Base-by-base conservation (phyloP, 768 basidiomycete genomes). In the Phylloporus arenicola region DNA sequence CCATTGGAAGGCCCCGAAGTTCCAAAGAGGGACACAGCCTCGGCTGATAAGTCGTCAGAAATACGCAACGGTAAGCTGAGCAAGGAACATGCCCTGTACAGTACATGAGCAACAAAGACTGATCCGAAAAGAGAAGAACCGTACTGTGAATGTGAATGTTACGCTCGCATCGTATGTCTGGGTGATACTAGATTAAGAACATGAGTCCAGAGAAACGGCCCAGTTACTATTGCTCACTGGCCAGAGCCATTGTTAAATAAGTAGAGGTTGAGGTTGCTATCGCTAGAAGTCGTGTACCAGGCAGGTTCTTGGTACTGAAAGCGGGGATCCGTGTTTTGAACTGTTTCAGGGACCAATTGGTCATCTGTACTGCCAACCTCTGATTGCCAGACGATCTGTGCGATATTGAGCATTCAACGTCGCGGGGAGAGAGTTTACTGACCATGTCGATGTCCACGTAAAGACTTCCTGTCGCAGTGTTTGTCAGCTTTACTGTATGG, bases 361-460 rank as follows among this genome's bases (percentile, higher is more conserved):
- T 59, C 56, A 11, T 34, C 40, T 0, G 42, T 12, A 14, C 29
- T 53, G 24, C 63, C 63, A 25, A 67, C 50, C 45, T 67, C 57
- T 1, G 65, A 67, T 49, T 64, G 55, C 65, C 65, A 67, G 14
- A 49, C 59, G 13, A 67, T 57, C 65, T 67, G 45, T n/a, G 47
- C 3, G 29, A 17, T 7, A 19, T 50, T 35, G 33, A 45, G 33
- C 2, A 6, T 29, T 24, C 13, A 14, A 33, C 12, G 2, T 6
- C 1, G 17, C 3, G 20, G 25, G 7, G 24, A 9, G 37, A 31
- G n/a, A 45, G 3, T 16, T 37, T 10, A 46, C 43, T 47, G 31
- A 59, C 78, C 53, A 72, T 77, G 48, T 81, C 79, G 22, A 81
- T 61, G 54, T 78, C 80, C 40, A 81, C 56, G 40, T 61, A 68